phyloP scores from a whole-genome alignment of 2,329 filamentous ascomycete genomes.

The Colletotrichum sidae region DNA sequence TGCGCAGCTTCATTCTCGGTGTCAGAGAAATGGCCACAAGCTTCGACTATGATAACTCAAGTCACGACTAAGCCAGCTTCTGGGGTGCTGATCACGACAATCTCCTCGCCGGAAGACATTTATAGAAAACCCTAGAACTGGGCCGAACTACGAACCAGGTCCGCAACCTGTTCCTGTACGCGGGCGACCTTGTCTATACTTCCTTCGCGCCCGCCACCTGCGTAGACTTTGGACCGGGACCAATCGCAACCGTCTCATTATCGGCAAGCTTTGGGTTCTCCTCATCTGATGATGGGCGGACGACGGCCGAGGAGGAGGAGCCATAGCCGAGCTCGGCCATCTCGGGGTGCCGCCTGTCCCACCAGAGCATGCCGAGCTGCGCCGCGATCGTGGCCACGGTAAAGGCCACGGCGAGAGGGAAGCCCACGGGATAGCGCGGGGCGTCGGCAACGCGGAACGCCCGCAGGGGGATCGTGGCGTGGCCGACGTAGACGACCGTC shows the following conservation, averaged over 20 bases:
- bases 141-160: no score
- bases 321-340: conserved; percentile 39
- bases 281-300: conserved; percentile 11
- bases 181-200: neutral
- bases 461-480: conserved; percentile 52
- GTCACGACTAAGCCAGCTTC: no score
- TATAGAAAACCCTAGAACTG: no score
- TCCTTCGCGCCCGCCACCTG: neutral
- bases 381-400: conserved; percentile 45
- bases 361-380: conserved; percentile 48
- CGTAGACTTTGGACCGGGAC: neutral
- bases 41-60: no score
- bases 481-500: conserved; percentile 52
- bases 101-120: no score
- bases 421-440: conserved; percentile 50
- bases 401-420: conserved; percentile 49
- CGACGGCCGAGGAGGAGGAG: neutral
- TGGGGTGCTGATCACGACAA: no score
- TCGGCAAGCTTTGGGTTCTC: conserved; percentile 23
- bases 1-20: no score
- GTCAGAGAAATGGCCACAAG: no score
- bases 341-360: conserved; percentile 41
- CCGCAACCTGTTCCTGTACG: no score
- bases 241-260: neutral
- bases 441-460: conserved; percentile 50